These are phyloP conservation scores for Juncus inflexus DNA, from an alignment of 176 grass and related monocot species.

Conservation along the genomic window DNA sequence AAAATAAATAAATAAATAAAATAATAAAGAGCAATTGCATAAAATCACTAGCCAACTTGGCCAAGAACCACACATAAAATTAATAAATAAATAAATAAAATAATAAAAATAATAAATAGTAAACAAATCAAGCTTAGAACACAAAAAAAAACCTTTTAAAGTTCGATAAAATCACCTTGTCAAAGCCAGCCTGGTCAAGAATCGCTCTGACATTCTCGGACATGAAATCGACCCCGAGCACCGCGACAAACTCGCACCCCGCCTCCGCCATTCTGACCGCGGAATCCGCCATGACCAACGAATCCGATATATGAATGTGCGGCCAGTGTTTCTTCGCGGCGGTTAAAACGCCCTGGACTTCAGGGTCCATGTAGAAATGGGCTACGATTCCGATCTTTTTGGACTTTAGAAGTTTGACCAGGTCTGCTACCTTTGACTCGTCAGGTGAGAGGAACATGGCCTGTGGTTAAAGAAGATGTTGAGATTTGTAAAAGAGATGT, in stretches of 20 bases:
- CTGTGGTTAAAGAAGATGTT: no score
- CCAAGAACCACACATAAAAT: not conserved
- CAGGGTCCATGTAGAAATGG: constrained; percentile 99
- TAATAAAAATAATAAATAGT: not conserved
- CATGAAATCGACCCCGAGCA: constrained; percentile 98
- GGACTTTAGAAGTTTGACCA: constrained; percentile 53
- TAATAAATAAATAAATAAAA: constrained; percentile 1
- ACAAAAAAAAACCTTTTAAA: no score
- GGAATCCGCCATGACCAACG: constrained; percentile 88
- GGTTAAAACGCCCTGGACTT: constrained; percentile 92
- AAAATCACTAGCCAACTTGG: not conserved
- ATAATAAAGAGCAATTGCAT: not conserved
- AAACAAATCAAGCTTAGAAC: no score
- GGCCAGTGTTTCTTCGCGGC: constrained; percentile 91
- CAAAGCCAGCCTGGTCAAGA: constrained; percentile 95
- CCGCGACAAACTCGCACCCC: constrained; percentile 81
- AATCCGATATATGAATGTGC: constrained; percentile 95
- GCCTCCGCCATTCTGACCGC: constrained; percentile 98
- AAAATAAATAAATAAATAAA: constrained; percentile 16
- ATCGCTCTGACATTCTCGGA: constrained; percentile 99
- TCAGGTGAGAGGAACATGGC: constrained; percentile 88
- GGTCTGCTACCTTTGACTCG: constrained; percentile 52
- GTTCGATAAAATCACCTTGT: constrained; percentile 36
- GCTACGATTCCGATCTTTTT: constrained; percentile 89
- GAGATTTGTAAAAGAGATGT: no score